Evolutionary conservation across 352 stramenopile species (phyloP), one percentile per base, ranked within the genome.

Genomic region (Phytopythium litorale): DNA sequence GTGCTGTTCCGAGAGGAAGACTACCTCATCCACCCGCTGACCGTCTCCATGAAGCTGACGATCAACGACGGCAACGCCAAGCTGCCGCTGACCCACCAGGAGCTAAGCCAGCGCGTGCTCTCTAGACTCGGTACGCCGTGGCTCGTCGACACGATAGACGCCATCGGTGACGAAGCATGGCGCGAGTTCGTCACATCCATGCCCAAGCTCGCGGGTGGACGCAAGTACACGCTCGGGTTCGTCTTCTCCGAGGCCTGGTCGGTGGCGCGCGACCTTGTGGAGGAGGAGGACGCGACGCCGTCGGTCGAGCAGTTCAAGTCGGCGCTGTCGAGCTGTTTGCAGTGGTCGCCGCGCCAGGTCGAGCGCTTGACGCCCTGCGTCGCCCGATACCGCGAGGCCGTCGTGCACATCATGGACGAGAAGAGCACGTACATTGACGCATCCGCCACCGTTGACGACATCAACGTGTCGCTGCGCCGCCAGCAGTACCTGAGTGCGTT

Each of bases 381-480:
- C 37, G 55, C 75, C 58, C 87, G 83, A 51, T 95, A 92, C 58
- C 81, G 84, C 15, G 84, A 90, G 32, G 84, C 84, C 0, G 87
- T 93, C 28, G 80, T 95, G 28, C 81, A 92, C 42, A 77, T 94
- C 25, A 88, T 95, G 69, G 76, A 92, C 45, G 86, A 95, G 56
- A 95, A 95, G 52, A 92, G 79, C 71, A 95, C 86, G n/a, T 95
- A 92, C 63, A 86, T 95, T 58, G 82, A 92, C 48, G 84, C 81
- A 2, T 76, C 78, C 48, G 82, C 84, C 7, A 76, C 40, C n/a
- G 76, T 95, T 12, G 86, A 95, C 56, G 72, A 89, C 43, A 90
- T 95, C 43, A 79, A 65, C 23, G 74, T 88, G n/a, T 76, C 73
- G 4, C 62, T 92, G 40, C 62, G 78, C 32, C 77, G 83, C 35